Evolutionary conservation across 2,329 filamentous ascomycete species (phyloP).

Genomic region (Geosmithia flava): DNA sequence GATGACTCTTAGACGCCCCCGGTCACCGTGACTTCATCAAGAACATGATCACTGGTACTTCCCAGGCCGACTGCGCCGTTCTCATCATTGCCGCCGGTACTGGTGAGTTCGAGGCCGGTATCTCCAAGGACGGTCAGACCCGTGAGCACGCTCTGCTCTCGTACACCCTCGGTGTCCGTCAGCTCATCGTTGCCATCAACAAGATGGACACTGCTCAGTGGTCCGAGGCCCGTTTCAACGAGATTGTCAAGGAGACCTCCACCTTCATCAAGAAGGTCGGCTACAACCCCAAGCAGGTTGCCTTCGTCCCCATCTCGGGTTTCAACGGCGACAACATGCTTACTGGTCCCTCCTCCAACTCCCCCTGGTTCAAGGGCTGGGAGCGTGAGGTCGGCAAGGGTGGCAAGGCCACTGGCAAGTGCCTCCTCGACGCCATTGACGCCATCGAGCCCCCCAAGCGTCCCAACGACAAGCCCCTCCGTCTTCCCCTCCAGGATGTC

Average conservation of each 20-base stretch:
- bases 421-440: slow-evolving; percentile 98
- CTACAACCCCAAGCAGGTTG: slow-evolving; percentile 98
- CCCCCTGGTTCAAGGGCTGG: slow-evolving; percentile 99
- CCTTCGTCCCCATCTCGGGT: slow-evolving; percentile 99
- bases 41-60: slow-evolving; percentile 99
- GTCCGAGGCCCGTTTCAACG: slow-evolving; percentile 90
- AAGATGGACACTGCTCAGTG: slow-evolving; percentile 99
- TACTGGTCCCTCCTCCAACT: slow-evolving; percentile 64
- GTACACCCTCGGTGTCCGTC: slow-evolving; percentile 99
- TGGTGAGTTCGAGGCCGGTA: slow-evolving; percentile 99
- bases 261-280: slow-evolving; percentile 99
- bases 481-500: slow-evolving; percentile 99
- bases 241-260: slow-evolving; percentile 99
- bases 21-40: slow-evolving; percentile 99
- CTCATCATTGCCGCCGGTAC: slow-evolving; percentile 99
- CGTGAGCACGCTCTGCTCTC: slow-evolving; percentile 99
- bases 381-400: slow-evolving; percentile 87
- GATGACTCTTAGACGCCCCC: slow-evolving; percentile 60
- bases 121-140: slow-evolving; percentile 99
- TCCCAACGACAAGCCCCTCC: slow-evolving; percentile 98
- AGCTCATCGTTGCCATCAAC: slow-evolving; percentile 99
- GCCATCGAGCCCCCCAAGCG: slow-evolving; percentile 84
- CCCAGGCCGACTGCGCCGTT: slow-evolving; percentile 98
- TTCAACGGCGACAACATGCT: slow-evolving; percentile 99
- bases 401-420: slow-evolving; percentile 82